phyloP scores from a whole-genome alignment of 2,329 filamentous ascomycete species.

The Trichoderma atrobrunneum region DNA sequence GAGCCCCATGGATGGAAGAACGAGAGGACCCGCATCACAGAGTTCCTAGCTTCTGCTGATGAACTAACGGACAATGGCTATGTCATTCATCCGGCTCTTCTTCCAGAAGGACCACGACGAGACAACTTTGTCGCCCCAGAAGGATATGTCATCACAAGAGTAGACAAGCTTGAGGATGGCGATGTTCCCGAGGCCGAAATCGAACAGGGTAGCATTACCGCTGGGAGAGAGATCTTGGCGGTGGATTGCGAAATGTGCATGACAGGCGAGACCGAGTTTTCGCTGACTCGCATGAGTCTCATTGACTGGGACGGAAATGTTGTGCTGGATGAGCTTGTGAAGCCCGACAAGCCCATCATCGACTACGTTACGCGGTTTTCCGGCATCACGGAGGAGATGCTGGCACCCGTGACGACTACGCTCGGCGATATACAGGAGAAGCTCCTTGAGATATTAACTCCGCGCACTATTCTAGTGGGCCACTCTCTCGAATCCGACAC shows the following conservation, averaged over 20 bases:
- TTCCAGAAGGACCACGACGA: conserved; percentile 55
- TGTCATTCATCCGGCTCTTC: conserved; percentile 74
- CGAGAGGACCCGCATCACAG: conserved; percentile 75
- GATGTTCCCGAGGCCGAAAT: conserved; percentile 67
- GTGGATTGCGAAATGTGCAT: conserved; percentile 98
- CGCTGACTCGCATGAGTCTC: conserved; percentile 84
- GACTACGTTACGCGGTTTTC: conserved; percentile 93
- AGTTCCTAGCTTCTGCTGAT: conserved; percentile 68
- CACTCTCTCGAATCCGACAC: conserved; percentile 83
- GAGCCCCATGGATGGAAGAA: conserved; percentile 68
- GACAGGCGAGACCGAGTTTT: conserved; percentile 74
- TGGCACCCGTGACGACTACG: conserved; percentile 79
- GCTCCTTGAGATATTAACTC: conserved; percentile 68
- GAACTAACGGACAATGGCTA: conserved; percentile 84
- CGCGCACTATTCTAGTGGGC: conserved; percentile 71
- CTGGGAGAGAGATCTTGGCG: conserved; percentile 73
- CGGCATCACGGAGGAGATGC: conserved; percentile 84
- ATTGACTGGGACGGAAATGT: conserved; percentile 81
- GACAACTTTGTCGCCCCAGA: conserved; percentile 53
- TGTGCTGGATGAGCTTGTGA: conserved; percentile 86
- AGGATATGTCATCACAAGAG: conserved; percentile 81
- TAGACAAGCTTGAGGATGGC: conserved; percentile 65
- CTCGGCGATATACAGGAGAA: conserved; percentile 77
- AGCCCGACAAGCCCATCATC: conserved; percentile 80
- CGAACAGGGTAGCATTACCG: conserved; percentile 77